Base-by-base conservation (phyloP, 495 filamentous ascomycete species). In the Pyronema domesticum region DNA sequence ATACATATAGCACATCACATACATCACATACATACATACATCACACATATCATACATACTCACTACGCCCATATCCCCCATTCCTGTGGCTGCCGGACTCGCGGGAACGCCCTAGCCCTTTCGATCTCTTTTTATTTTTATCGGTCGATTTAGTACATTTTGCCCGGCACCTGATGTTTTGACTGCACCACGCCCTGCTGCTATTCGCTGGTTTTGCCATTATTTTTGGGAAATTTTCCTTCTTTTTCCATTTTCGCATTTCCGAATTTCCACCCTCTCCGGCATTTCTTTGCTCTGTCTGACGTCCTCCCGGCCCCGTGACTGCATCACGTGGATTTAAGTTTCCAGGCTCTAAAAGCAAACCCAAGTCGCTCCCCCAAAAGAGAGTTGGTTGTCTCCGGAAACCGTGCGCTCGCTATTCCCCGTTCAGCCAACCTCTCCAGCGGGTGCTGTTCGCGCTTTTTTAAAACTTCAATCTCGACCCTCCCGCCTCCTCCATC, bases 401-500 rank as follows among this genome's bases (percentile, higher is more conserved):
- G 34, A 35, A 11, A 52, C 13, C 50, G 37, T 52, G 7, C 50
- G 18, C 37, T 52, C 37, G 18, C 50, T 52, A 35, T 44, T 52
- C 3, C 14, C 14, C 49, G 34, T 39, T 9, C 35, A 35, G 52
- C 43, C 56, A 50, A 43, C 46, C 46, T 52, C 19, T 13, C 36
- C 7, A 13, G 19, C 17, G 51, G 19, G 53, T 35, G 57, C 30
- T 19, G 18, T 43, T 30, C 19, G 37, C 52, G 11, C 52, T 46
- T 45, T 42, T 37, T 53, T 11, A 15, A 47, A 47, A 15, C 13
- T 47, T 14, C 45, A 23, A 47, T 19, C 45, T 47, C 45, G n/a
- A 15, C 18, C 48, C 50, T 45, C 36, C 60, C 45, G 52, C 51
- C 59, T 54, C 39, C 23, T 53, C 49, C 58, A 61, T 56, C 55